Conservation (phyloP, 805 yeast species). For the Sugiyamaella qingdaonensis region DNA sequence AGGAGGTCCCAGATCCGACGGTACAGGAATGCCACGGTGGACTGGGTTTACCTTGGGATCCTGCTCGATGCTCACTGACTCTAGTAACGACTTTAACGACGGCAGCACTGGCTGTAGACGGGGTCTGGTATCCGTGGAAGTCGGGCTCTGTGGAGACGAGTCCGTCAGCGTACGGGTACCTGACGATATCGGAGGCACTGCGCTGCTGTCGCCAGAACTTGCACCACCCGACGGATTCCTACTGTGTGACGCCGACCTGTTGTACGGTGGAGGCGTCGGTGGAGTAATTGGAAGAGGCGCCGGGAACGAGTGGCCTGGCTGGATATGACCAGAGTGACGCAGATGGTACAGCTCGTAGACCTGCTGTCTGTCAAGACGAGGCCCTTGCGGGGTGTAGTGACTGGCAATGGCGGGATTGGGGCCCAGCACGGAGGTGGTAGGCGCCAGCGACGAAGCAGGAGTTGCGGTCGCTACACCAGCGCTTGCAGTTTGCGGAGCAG, state of each 20-base stretch:
- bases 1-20: not conserved
- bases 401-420: not conserved
- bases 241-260: not conserved
- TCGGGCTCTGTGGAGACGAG: not conserved
- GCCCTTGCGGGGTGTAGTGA: not conserved
- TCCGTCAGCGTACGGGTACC: not conserved
- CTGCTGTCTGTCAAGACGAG: not conserved
- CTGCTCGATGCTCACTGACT: not conserved
- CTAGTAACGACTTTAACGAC: not conserved
- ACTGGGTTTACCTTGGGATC: not conserved
- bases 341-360: slow-evolving; percentile 1
- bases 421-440: not conserved
- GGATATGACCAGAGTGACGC: not conserved
- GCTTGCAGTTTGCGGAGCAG: not conserved
- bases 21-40: not conserved
- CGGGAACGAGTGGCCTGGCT: not conserved
- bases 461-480: not conserved
- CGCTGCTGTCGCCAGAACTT: not conserved
- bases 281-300: not conserved
- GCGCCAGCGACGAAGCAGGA: not conserved
- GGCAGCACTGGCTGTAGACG: slow-evolving; percentile 6
- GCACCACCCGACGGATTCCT: not conserved
- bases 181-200: not conserved
- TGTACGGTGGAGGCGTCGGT: not conserved
- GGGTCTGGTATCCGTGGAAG: not conserved